Conservation (phyloP, 441 rosid species). For the Erodium chrysanthum region DNA sequence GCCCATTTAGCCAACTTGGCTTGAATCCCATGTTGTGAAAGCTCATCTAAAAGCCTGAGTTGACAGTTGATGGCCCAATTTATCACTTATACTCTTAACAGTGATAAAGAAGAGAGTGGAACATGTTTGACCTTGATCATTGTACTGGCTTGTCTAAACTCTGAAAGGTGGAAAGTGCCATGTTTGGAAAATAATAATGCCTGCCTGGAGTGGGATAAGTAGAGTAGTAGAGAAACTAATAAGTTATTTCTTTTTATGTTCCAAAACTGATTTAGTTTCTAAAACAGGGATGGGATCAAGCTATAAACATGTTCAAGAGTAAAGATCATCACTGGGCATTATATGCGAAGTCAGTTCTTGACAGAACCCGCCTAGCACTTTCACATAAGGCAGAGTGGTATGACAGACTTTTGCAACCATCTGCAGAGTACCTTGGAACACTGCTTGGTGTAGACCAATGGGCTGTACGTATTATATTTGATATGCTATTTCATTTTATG, state of each 20-base stretch:
- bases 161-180: constrained; percentile 5
- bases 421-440: constrained; percentile 90
- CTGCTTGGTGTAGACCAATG: constrained; percentile 68
- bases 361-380: constrained; percentile 87
- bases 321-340: constrained; percentile 70
- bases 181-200: background rate
- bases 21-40: no score
- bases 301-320: constrained; percentile 51
- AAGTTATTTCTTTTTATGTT: background rate
- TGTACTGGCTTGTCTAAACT: background rate
- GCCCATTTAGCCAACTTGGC: no score
- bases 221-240: no score
- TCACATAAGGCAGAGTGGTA: constrained; percentile 81
- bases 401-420: constrained; percentile 76
- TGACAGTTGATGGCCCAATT: no score
- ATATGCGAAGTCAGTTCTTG: constrained; percentile 87
- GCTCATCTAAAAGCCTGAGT: no score
- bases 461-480: constrained; percentile 54
- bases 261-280: constrained; percentile 13
- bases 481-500: constrained; percentile 11
- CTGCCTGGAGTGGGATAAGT: no score
- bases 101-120: background rate
- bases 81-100: no score
- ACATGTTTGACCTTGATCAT: background rate
- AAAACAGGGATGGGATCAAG: constrained; percentile 75